Conservation (phyloP, 768 basidiomycete species). For the Tylopilus subfusipes region DNA sequence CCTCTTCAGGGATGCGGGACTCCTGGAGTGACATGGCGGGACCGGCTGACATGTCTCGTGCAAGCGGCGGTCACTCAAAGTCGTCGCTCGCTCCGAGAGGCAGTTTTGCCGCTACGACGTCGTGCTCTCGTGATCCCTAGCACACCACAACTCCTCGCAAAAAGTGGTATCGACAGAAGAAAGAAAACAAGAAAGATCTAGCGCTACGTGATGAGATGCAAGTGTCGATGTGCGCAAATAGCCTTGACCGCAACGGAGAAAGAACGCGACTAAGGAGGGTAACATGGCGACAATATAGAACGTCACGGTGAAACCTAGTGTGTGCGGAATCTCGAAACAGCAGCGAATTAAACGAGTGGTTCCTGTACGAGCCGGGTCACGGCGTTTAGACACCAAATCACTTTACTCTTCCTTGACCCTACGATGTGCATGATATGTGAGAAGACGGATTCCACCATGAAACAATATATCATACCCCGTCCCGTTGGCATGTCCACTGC, state of each 20-base stretch:
- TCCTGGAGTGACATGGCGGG: slow-evolving; percentile 14
- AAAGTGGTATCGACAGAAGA: slow-evolving; percentile 12
- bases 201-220: slow-evolving; percentile 4
- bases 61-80: background rate
- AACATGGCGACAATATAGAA: slow-evolving; percentile 16
- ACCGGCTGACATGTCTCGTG: background rate
- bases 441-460: background rate
- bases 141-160: slow-evolving; percentile 5
- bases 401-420: slow-evolving; percentile 37
- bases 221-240: slow-evolving; percentile 14
- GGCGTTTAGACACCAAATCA: background rate
- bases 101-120: slow-evolving; percentile 1
- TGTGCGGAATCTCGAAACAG: slow-evolving; percentile 9
- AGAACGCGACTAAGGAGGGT: slow-evolving; percentile 11
- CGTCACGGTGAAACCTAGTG: slow-evolving; percentile 10
- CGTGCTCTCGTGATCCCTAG: slow-evolving; percentile 4
- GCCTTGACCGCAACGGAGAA: slow-evolving; percentile 10
- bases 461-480: slow-evolving; percentile 24
- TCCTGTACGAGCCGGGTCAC: background rate
- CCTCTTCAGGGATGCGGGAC: slow-evolving; percentile 3
- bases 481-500: slow-evolving; percentile 44
- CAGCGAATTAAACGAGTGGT: slow-evolving; percentile 15
- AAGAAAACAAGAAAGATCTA: slow-evolving; percentile 12
- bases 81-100: background rate
- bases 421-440: background rate